A percentile compares a stretch with the other conserved stretches of the same genome.
Conservation (phyloP, 2,329 filamentous ascomycete genomes). For the Epichloe typhina region DNA sequence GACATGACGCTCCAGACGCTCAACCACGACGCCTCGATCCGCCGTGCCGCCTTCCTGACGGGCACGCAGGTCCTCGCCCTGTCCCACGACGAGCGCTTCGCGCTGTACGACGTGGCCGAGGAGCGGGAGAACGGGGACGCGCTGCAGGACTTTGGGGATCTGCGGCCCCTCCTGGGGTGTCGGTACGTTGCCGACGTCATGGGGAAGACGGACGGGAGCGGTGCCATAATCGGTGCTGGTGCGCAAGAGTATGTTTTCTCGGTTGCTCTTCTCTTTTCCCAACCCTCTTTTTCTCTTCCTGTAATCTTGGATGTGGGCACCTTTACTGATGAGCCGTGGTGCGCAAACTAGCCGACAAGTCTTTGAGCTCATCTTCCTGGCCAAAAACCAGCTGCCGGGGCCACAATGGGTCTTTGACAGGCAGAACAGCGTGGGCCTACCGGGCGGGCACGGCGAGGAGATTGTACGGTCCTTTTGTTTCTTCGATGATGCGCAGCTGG, state of each 20-base stretch:
- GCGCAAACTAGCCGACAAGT: conserved; percentile 32
- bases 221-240: conserved; percentile 51
- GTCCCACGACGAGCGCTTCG: conserved; percentile 66
- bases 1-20: conserved; percentile 66
- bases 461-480: conserved; percentile 52
- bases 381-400: conserved; percentile 26
- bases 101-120: conserved; percentile 57
- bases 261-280: neutral
- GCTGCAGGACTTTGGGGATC: conserved; percentile 50
- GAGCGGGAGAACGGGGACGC: conserved; percentile 46
- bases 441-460: conserved; percentile 50
- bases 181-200: conserved; percentile 62
- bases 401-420: conserved; percentile 38
- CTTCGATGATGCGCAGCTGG: conserved; percentile 44
- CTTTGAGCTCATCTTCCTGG: conserved; percentile 49
- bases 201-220: conserved; percentile 42
- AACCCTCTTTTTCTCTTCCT: too few relatives aligned
- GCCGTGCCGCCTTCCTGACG: conserved; percentile 59
- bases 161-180: conserved; percentile 50
- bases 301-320: too few relatives aligned
- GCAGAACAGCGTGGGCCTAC: conserved; percentile 44
- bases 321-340: too few relatives aligned
- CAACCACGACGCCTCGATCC: conserved; percentile 63
- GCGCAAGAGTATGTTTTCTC: conserved; percentile 45
- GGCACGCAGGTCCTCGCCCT: conserved; percentile 54